These are phyloP conservation scores for Phellopilus nigrolimitatus DNA, from an alignment of 1,284 basidiomycete species.

Conservation along the genomic window DNA sequence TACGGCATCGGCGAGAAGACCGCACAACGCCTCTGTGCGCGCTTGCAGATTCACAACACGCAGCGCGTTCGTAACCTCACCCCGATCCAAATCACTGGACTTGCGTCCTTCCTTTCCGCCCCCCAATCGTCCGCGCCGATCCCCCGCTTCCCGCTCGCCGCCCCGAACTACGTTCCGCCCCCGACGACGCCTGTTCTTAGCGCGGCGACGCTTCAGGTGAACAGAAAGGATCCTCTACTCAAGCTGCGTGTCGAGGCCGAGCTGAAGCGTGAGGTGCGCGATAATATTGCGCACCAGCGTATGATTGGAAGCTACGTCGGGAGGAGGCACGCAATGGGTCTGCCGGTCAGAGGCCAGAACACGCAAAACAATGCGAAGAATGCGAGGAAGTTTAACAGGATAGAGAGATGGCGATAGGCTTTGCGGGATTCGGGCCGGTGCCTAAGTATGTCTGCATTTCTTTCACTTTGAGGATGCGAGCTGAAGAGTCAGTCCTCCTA, in stretches of 20 bases:
- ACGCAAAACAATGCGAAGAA: slow-evolving; percentile 84
- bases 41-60: slow-evolving; percentile 80
- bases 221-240: slow-evolving; percentile 52
- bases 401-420: slow-evolving; percentile 42
- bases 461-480: neutral
- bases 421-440: too few species aligned
- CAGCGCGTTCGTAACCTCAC: slow-evolving; percentile 75
- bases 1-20: slow-evolving; percentile 78
- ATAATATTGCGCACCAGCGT: slow-evolving; percentile 86
- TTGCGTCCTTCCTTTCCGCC: slow-evolving; percentile 86
- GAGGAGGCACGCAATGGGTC: slow-evolving; percentile 79
- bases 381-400: slow-evolving; percentile 79
- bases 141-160: slow-evolving; percentile 60
- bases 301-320: slow-evolving; percentile 89
- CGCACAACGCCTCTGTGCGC: slow-evolving; percentile 78
- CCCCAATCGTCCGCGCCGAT: slow-evolving; percentile 64
- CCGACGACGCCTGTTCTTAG: slow-evolving; percentile 3
- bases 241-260: slow-evolving; percentile 81
- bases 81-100: slow-evolving; percentile 74
- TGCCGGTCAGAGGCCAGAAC: slow-evolving; percentile 88
- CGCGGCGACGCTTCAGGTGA: slow-evolving; percentile 2
- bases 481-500: too few species aligned
- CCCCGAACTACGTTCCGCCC: slow-evolving; percentile 35
- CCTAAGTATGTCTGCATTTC: neutral
- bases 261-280: slow-evolving; percentile 69